Percentiles rank a stretch among this genome's conserved stretches.
phyloP scores from a whole-genome alignment of 805 yeast species.

The Saccharomyces jurei region DNA sequence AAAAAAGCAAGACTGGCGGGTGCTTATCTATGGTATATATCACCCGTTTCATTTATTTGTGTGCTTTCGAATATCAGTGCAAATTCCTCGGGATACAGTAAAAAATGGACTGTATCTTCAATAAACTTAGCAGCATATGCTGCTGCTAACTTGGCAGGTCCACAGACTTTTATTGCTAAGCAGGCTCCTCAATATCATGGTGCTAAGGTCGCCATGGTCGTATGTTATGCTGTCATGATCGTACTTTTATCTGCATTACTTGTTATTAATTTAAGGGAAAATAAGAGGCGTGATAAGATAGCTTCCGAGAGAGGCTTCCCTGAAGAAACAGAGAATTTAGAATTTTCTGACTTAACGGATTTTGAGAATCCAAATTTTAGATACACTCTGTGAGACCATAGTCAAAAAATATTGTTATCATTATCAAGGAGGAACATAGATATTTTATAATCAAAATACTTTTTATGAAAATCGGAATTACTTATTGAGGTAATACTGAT shows the following conservation, averaged over 20 bases:
- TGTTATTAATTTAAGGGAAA: constrained; percentile 31
- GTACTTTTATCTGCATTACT: constrained; percentile 29
- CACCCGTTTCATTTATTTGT: constrained; percentile 33
- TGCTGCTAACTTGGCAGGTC: constrained; percentile 63
- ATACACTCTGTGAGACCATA: constrained; percentile 17
- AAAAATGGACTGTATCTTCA: constrained; percentile 54
- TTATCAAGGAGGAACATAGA: not conserved
- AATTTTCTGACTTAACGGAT: constrained; percentile 40
- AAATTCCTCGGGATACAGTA: constrained; percentile 68
- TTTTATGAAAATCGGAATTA: too few relatives aligned
- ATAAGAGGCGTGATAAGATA: constrained; percentile 35
- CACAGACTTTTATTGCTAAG: constrained; percentile 52
- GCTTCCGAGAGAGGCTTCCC: constrained; percentile 18
- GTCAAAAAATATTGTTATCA: not conserved
- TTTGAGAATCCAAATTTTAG: constrained; percentile 37
- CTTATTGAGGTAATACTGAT: too few relatives aligned
- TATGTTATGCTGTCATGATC: constrained; percentile 37
- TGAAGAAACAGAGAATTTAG: constrained; percentile 22
- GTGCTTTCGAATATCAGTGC: constrained; percentile 32
- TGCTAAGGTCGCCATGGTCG: constrained; percentile 47
- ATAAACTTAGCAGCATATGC: constrained; percentile 57
- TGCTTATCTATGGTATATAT: constrained; percentile 27
- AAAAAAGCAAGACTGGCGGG: constrained; percentile 35
- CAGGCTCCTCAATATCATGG: constrained; percentile 55
- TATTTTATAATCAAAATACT: not conserved